Conservation (phyloP, 306 rosid genomes). For the Malus sylvestris region DNA sequence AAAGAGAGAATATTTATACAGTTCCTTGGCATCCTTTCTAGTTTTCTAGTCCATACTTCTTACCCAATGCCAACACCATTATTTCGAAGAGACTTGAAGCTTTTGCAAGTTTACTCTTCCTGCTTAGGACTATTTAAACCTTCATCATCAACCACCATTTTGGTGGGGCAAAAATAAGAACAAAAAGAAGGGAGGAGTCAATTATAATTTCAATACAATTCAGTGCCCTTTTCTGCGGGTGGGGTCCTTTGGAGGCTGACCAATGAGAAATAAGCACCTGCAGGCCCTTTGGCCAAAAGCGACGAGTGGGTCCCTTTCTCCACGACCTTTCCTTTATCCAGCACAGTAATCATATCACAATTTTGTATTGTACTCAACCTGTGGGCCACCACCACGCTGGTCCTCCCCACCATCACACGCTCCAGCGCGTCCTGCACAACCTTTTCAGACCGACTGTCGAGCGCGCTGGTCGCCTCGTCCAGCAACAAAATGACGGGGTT, state of each 20-base stretch:
- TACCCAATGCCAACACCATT: background rate
- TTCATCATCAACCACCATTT: background rate
- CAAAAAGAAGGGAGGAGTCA: background rate
- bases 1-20: background rate
- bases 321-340: constrained; percentile 71
- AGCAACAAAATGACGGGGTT: constrained; percentile 53
- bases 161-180: background rate
- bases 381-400: constrained; percentile 91
- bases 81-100: background rate
- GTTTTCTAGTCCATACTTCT: background rate
- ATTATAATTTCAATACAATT: background rate
- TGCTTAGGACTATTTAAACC: background rate
- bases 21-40: background rate
- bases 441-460: constrained; percentile 76
- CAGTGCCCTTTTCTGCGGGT: background rate
- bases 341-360: constrained; percentile 60
- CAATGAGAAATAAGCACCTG: constrained; percentile 61
- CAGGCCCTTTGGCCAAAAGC: constrained; percentile 49
- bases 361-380: constrained; percentile 73
- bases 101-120: background rate
- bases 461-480: constrained; percentile 91
- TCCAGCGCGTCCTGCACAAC: constrained; percentile 77
- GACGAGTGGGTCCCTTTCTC: constrained; percentile 70
- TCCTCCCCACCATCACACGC: constrained; percentile 83
- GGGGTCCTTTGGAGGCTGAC: constrained; percentile 46